These are phyloP conservation scores for Ceraceosorus guamensis DNA, from an alignment of 1,284 basidiomycete species.

Conservation along the genomic window DNA sequence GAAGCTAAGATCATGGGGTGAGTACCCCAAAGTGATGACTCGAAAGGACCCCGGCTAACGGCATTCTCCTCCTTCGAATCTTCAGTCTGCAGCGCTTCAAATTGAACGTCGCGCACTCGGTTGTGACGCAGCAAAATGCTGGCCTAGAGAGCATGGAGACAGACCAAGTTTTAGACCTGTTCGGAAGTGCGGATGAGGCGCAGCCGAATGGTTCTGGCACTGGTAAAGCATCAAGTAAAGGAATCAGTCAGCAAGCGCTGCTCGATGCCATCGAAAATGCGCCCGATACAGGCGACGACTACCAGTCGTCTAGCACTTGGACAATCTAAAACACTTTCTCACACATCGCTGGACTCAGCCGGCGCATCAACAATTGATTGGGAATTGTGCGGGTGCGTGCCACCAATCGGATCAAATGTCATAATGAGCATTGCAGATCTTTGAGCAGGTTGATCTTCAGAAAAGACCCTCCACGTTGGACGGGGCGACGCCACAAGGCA, in stretches of 20 bases:
- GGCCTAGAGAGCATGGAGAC: conserved; percentile 93
- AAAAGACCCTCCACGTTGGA: background rate
- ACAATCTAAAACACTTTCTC: no score
- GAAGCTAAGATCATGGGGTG: conserved; percentile 99
- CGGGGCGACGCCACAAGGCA: background rate
- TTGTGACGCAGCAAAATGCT: conserved; percentile 95
- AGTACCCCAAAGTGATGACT: background rate
- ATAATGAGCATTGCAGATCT: no score
- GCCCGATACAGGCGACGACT: conserved; percentile 48
- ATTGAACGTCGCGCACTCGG: conserved; percentile 90
- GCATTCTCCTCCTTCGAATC: conserved; percentile 3
- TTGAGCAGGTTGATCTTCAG: no score
- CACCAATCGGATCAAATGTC: no score
- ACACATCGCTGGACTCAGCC: no score
- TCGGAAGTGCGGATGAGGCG: conserved; percentile 51
- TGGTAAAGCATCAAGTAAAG: background rate
- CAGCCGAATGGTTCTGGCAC: conserved; percentile 4
- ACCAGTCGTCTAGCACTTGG: conserved; percentile 5
- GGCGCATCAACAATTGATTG: no score
- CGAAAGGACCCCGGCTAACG: conserved; percentile 20
- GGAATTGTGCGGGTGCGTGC: no score
- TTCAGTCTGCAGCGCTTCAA: conserved; percentile 77
- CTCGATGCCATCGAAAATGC: conserved; percentile 47
- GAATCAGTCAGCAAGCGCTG: conserved; percentile 49
- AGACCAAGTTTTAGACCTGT: conserved; percentile 89